Conservation (phyloP, 768 basidiomycete species). For the Lyophyllum decastes region DNA sequence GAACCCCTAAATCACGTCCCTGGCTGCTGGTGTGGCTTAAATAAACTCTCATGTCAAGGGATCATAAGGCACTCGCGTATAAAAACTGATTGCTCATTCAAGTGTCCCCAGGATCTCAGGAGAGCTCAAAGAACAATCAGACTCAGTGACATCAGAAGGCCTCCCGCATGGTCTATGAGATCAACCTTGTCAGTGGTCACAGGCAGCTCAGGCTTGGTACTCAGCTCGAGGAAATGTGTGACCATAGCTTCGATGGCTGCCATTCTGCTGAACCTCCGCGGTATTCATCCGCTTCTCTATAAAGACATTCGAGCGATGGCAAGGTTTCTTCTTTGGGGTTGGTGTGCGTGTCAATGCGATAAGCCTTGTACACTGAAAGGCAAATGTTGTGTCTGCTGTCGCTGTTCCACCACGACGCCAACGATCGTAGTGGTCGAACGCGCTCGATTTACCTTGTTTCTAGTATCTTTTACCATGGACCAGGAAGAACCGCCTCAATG, state of each 20-base stretch:
- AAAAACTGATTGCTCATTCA: background rate
- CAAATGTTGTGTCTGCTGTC: background rate
- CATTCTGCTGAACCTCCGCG: background rate
- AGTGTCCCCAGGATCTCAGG: background rate
- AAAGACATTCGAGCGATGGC: background rate
- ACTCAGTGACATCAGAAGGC: background rate
- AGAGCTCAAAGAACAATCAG: background rate
- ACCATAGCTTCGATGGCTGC: background rate
- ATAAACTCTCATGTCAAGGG: constrained; percentile 8
- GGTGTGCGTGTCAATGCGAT: background rate
- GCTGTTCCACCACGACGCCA: background rate
- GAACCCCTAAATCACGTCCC: background rate
- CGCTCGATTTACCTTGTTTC: background rate
- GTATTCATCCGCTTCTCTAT: background rate
- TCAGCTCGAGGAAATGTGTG: background rate
- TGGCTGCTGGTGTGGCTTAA: background rate
- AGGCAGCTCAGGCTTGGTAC: background rate
- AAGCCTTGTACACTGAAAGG: background rate
- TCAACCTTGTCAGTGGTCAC: background rate
- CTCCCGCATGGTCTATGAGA: background rate
- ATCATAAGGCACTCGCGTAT: background rate
- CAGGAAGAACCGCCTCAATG: too few species aligned
- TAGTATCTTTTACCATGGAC: background rate
- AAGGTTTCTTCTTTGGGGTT: background rate
- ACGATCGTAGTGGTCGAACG: background rate